Conservation (phyloP, 805 yeast genomes). For the Komagataella ulmi region DNA sequence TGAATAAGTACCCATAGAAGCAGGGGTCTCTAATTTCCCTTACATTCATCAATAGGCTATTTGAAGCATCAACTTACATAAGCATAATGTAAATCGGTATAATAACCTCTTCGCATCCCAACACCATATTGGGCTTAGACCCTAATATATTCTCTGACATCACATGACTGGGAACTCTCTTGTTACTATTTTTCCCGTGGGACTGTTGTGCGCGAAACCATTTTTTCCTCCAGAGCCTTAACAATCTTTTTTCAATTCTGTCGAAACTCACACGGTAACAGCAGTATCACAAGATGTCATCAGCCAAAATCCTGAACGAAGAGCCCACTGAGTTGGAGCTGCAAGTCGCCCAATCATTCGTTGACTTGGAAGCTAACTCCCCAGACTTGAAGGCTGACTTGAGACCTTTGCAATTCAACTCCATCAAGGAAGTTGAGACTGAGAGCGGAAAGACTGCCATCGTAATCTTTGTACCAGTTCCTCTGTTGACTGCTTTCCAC, state of each 20-base stretch:
- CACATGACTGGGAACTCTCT: background rate
- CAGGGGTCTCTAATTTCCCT: background rate
- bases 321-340: constrained; percentile 98
- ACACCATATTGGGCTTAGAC: background rate
- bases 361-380: constrained; percentile 88
- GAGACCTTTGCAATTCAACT: constrained; percentile 97
- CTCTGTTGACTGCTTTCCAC: constrained; percentile 87
- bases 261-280: constrained; percentile 2
- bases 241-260: background rate
- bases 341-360: constrained; percentile 97
- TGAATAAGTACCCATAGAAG: background rate
- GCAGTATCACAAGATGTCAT: constrained; percentile 57
- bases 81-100: background rate
- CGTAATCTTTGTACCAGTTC: constrained; percentile 96
- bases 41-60: background rate
- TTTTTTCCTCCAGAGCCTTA: constrained; percentile 1
- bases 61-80: background rate
- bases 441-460: constrained; percentile 98
- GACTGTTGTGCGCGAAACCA: constrained; percentile 4
- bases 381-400: constrained; percentile 95
- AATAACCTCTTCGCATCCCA: background rate
- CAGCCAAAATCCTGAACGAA: constrained; percentile 88
- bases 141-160: background rate
- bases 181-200: background rate
- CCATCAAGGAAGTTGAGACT: constrained; percentile 96